Conservation (phyloP, 2,329 filamentous ascomycete genomes). For the Pleurostoma richardsiae region DNA sequence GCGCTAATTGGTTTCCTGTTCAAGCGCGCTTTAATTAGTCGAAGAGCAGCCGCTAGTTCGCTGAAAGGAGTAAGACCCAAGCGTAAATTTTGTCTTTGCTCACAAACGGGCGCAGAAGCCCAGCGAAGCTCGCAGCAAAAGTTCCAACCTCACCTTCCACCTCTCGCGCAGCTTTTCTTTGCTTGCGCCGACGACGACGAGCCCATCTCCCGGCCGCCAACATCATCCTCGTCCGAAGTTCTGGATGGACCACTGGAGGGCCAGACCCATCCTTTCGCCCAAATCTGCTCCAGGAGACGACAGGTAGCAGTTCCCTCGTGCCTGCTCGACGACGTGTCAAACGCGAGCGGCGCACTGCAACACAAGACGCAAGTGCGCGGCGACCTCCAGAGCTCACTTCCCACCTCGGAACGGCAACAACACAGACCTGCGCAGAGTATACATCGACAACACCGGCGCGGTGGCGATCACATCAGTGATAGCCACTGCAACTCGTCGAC, state of each 20-base stretch:
- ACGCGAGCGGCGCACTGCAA: neutral
- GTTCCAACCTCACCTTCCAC: neutral
- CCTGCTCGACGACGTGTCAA: neutral
- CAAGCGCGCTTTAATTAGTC: neutral
- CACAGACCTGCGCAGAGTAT: no score
- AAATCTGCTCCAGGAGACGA: neutral
- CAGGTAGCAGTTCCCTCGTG: neutral
- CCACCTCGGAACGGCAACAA: no score
- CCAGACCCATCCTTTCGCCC: neutral
- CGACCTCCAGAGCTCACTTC: no score
- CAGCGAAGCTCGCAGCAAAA: neutral
- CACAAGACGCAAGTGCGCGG: neutral
- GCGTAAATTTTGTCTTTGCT: neutral
- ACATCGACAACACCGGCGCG: neutral
- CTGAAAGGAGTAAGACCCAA: neutral
- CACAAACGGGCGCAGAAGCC: neutral
- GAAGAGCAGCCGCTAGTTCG: neutral
- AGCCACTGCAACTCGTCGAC: slow-evolving; percentile 21
- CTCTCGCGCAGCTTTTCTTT: neutral
- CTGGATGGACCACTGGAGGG: neutral
- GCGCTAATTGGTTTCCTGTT: neutral
- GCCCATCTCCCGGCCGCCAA: neutral
- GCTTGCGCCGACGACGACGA: neutral
- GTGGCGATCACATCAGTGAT: slow-evolving; percentile 14
- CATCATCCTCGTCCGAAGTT: neutral